Percentiles rank a stretch among this genome's conserved stretches.
Conservation (phyloP, 1,284 basidiomycete genomes). For the Neotropicomus parvogracilis region DNA sequence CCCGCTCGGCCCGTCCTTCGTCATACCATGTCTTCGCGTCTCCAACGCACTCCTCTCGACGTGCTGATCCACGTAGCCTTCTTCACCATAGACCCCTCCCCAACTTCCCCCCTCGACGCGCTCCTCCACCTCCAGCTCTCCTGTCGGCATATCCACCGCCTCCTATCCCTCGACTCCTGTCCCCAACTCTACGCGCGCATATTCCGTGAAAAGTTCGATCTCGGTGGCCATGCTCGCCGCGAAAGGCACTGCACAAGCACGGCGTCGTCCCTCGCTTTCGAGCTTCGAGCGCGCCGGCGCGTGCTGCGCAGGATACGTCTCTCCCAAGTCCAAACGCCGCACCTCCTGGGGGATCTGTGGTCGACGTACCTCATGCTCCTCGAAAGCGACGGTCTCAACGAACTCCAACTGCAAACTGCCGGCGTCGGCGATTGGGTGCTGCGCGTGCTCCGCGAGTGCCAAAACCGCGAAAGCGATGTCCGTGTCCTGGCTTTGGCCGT, state of each 20-base stretch:
- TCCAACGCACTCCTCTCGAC: conserved; percentile 48
- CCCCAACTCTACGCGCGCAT: conserved; percentile 62
- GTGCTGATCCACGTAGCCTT: conserved; percentile 52
- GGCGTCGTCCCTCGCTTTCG: conserved; percentile 45
- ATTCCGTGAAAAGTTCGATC: conserved; percentile 55
- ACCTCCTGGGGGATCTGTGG: conserved; percentile 45
- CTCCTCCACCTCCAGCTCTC: conserved; percentile 45
- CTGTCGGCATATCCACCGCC: conserved; percentile 41
- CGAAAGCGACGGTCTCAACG: conserved; percentile 46
- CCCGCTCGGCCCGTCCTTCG: conserved; percentile 13
- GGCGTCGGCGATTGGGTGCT: conserved; percentile 37
- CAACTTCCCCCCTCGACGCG: conserved; percentile 36
- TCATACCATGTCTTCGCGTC: conserved; percentile 38
- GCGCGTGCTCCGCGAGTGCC: conserved; percentile 21
- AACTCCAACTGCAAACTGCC: conserved; percentile 38
- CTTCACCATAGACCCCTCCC: conserved; percentile 37
- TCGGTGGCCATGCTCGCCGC: conserved; percentile 38
- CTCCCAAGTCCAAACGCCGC: conserved; percentile 30
- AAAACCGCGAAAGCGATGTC: conserved; percentile 8
- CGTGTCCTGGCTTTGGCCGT: conserved; percentile 27
- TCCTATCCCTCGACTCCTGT: conserved; percentile 42
- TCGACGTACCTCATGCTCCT: conserved; percentile 49
- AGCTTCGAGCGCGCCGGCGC: conserved; percentile 43
- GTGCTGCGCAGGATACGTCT: conserved; percentile 44
- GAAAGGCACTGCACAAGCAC: conserved; percentile 29